Evolutionary conservation across 2,329 filamentous ascomycete species (phyloP).

Genomic region (Eutypa lata): DNA sequence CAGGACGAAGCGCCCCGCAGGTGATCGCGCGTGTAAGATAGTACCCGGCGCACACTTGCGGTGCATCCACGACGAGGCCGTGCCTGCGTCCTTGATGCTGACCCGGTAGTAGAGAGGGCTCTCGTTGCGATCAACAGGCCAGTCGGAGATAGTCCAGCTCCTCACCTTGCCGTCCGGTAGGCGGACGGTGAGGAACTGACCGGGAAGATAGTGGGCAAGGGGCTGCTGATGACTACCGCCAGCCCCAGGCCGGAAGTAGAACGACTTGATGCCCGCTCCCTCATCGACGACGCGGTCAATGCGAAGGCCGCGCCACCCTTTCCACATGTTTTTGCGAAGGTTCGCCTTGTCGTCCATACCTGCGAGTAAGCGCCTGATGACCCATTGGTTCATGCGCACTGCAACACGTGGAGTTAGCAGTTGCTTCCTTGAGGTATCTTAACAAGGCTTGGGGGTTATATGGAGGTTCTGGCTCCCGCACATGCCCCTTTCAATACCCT

Average conservation of each 20-base stretch:
- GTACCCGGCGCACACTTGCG: slow-evolving; percentile 10
- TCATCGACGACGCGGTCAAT: slow-evolving; percentile 14
- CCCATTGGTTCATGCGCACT: slow-evolving; percentile 19
- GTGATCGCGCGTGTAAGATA: slow-evolving; percentile 14
- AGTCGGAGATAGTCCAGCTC: slow-evolving; percentile 23
- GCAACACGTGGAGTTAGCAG: no score
- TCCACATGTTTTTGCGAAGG: slow-evolving; percentile 17
- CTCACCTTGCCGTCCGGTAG: slow-evolving; percentile 13
- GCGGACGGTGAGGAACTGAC: slow-evolving; percentile 21
- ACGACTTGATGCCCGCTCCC: slow-evolving; percentile 18
- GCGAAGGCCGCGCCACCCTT: slow-evolving; percentile 16
- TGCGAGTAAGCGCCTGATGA: slow-evolving; percentile 9
- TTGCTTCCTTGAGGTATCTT: no score
- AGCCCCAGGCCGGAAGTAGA: slow-evolving; percentile 13
- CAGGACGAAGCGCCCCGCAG: slow-evolving; percentile 19
- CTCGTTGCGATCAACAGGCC: slow-evolving; percentile 7
- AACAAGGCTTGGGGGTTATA: no score
- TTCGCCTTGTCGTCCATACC: slow-evolving; percentile 14
- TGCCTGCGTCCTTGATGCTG: slow-evolving; percentile 15
- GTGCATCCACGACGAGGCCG: slow-evolving; percentile 21
- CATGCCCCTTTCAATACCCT: no score
- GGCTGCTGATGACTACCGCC: no score
- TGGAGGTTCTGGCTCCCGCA: no score
- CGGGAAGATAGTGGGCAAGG: slow-evolving; percentile 18
- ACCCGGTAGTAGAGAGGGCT: slow-evolving; percentile 20